A percentile compares a stretch with the other conserved stretches of the same genome.
phyloP scores from a whole-genome alignment of 2,329 filamentous ascomycete species.

The Fusarium tuaranense region DNA sequence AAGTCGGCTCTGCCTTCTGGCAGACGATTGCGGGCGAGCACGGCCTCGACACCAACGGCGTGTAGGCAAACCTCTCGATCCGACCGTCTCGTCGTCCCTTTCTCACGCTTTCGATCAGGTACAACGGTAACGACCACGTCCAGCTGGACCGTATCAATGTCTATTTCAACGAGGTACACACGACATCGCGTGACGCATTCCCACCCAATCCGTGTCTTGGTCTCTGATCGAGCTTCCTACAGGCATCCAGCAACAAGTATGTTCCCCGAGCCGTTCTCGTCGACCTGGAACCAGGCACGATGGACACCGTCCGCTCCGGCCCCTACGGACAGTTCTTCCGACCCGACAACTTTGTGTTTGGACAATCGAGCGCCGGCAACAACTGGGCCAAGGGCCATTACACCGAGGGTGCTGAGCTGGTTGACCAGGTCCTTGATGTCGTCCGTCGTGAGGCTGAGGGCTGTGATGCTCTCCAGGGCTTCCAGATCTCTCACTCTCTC shows the following conservation, averaged over 20 bases:
- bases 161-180: slow-evolving; percentile 3
- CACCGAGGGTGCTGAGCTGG: slow-evolving; percentile 1
- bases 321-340: slow-evolving; percentile 1
- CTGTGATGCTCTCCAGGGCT: not conserved
- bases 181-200: not conserved
- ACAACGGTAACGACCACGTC: not conserved
- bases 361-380: slow-evolving; percentile 2
- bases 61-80: not conserved
- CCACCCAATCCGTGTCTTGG: not conserved
- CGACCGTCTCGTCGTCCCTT: not conserved
- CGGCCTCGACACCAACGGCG: slow-evolving; percentile 1
- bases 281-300: not conserved
- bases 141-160: slow-evolving; percentile 2
- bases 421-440: slow-evolving; percentile 1
- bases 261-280: not conserved
- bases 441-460: not conserved
- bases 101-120: not conserved
- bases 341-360: slow-evolving; percentile 1
- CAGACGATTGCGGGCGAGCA: not conserved
- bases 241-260: slow-evolving; percentile 2
- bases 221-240: not conserved
- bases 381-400: slow-evolving; percentile 3
- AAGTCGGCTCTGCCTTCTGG: slow-evolving; percentile 1
- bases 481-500: not conserved
- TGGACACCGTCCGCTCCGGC: not conserved